Conservation (phyloP, 2,329 filamentous ascomycete species). For the Alternaria sp. region DNA sequence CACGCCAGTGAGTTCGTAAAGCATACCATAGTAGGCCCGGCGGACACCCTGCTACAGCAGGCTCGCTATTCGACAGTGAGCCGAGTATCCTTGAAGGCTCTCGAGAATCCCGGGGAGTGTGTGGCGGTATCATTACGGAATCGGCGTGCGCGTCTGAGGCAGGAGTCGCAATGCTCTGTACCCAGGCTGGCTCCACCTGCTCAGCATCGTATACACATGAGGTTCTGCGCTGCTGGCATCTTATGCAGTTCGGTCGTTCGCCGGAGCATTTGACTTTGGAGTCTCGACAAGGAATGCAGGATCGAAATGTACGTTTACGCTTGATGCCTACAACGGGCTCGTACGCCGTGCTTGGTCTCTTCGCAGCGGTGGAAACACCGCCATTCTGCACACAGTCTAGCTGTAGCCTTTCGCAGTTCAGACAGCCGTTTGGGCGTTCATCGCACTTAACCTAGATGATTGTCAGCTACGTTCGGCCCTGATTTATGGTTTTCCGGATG, state of each 20-base stretch:
- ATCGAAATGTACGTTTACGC: slow-evolving; percentile 41
- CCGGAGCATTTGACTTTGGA: slow-evolving; percentile 43
- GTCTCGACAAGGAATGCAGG: slow-evolving; percentile 39
- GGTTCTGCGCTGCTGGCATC: slow-evolving; percentile 34
- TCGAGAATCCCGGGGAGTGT: slow-evolving; percentile 23
- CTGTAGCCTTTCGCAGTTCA: slow-evolving; percentile 40
- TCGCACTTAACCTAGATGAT: slow-evolving; percentile 39
- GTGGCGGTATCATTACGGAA: slow-evolving; percentile 17
- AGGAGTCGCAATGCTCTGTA: slow-evolving; percentile 34
- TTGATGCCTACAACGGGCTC: slow-evolving; percentile 37
- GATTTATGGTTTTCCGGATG: background rate
- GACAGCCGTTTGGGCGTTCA: slow-evolving; percentile 39
- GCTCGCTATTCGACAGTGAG: slow-evolving; percentile 7
- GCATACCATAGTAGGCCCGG: slow-evolving; percentile 32
- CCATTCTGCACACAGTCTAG: slow-evolving; percentile 38
- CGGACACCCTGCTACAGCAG: slow-evolving; percentile 27
- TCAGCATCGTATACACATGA: slow-evolving; percentile 39
- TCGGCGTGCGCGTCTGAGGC: slow-evolving; percentile 13
- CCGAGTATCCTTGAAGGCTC: slow-evolving; percentile 3
- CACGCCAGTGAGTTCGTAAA: background rate
- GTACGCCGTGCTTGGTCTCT: slow-evolving; percentile 20
- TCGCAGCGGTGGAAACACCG: slow-evolving; percentile 17
- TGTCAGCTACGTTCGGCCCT: slow-evolving; percentile 8
- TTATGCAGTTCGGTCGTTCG: slow-evolving; percentile 37
- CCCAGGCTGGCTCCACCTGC: slow-evolving; percentile 40